Evolutionary conservation across 768 basidiomycete species (phyloP), one percentile per base, ranked within the genome.

Genomic region (Psilocybe cubensis): DNA sequence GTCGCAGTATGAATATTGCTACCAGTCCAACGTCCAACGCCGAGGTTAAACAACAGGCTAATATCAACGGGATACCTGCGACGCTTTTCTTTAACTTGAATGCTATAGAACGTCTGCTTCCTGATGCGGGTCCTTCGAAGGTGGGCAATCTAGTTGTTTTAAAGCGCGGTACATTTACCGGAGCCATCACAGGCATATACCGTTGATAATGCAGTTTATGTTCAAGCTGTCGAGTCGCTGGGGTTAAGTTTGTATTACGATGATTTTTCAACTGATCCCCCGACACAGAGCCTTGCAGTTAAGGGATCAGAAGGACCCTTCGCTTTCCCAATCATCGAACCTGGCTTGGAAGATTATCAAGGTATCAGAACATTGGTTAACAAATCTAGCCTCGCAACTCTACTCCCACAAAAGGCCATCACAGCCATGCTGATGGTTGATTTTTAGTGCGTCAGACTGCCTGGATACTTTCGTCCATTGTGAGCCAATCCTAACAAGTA

Each of bases 341-440:
- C 50, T 5, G 50, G 50, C 6, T 21, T 41, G 17, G 50, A 52
- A 17, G 50, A 52, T 17, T 52, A 52, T 24, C 35, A 52, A 23
- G 50, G 18, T 14, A 25, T 52, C 24, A 41, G 17, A 4, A 23
- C 17, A n/a, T 23, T 52, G 35, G 50, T 38, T 27, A 17, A 17
- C 33, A 40, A 17, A 21, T 20, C 35, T 1, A 41, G 23, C 18
- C 6, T 24, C 6, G 33, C 35, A 0, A 38, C 17, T 8, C 7
- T 52, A 17, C 24, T 52, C 1, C 38, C 50, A 23, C 23, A 5
- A n/a, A 52, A 52, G 27, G 50, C 50, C 3, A 52, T 52, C 10
- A 38, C 50, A 3, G 50, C 50, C 7, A 52, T 52, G 50, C 35
- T 52, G 38, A 52, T 52, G 50, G 23, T 52, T 3, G 50, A 52